phyloP scores from a whole-genome alignment of 169 alveolate species.

The Plasmodium relictum region DNA sequence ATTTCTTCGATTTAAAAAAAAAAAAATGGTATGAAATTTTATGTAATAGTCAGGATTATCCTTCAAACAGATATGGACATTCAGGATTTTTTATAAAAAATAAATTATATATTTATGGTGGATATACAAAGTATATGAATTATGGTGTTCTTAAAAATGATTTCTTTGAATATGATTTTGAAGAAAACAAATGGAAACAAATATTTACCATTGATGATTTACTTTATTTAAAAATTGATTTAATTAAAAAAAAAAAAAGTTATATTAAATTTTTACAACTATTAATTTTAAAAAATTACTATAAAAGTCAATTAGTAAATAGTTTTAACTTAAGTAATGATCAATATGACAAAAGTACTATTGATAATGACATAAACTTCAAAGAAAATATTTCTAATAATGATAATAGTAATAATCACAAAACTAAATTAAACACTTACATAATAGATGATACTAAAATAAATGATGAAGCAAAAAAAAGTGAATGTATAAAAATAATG shows the following conservation, averaged over 20 bases:
- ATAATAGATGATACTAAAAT: neutral
- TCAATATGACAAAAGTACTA: neutral
- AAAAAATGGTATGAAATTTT: constrained; percentile 44
- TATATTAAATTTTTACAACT: constrained; percentile 5
- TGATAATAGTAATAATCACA: neutral
- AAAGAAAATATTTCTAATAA: neutral
- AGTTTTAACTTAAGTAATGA: neutral
- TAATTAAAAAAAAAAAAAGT: constrained; percentile 3
- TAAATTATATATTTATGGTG: constrained; percentile 47
- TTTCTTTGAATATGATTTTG: constrained; percentile 20
- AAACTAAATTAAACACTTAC: neutral
- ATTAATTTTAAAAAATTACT: constrained; percentile 17
- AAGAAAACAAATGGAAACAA: constrained; percentile 44
- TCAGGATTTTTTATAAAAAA: constrained; percentile 21
- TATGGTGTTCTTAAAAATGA: constrained; percentile 13
- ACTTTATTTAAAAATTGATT: constrained; percentile 11
- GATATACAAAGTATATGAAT: constrained; percentile 20
- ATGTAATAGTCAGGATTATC: neutral
- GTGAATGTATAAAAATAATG: neutral
- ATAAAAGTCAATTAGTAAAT: neutral
- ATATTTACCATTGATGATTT: constrained; percentile 51
- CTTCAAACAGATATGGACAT: constrained; percentile 47
- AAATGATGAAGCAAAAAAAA: neutral
- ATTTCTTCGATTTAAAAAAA: constrained; percentile 25
- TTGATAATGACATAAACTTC: neutral